Evolutionary conservation across 768 basidiomycete species (phyloP), one percentile per base, ranked within the genome.

Genomic region (Hypsizygus marmoreus): DNA sequence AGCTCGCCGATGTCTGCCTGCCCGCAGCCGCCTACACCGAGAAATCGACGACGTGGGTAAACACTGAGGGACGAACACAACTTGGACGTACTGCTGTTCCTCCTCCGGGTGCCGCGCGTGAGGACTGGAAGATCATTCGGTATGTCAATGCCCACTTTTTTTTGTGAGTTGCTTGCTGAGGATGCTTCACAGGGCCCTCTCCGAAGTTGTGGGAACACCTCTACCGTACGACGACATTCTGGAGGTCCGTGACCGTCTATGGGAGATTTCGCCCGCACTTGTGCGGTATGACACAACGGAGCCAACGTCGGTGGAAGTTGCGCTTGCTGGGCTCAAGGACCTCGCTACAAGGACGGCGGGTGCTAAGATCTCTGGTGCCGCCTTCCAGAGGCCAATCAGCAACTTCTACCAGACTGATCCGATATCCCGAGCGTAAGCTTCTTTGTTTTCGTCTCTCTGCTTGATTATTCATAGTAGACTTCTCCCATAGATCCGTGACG

Each of bases 361-460:
- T 3, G 75, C 77, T 24, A 86, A 83, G 65, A 74, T 77, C 35
- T 69, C 75, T n/a, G 76, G 80, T 14, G 66, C 66, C 31, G 70
- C 80, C 14, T 84, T 97, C 68, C 76, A 74, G 67, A 89, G 86
- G 67, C 89, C 93, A 0, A 87, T 99, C 54, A 55, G 69, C 40
- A 97, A 97, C 72, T 98, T 98, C 70, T 99, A 97, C 70, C 86
- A 92, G 69, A 97, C 95, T 8, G 95, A 97, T 67, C 82, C 90
- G 20, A 92, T 98, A 62, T 94, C 92, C 33, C 76, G 95, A 76
- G 90, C 91, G 81, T 94, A 58, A 68, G 92, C 44, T 29, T 20
- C 23, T 35, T 33, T 37, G 6, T 12, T 31, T 5, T 20, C 45
- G 12, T 16, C 19, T 40, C 4, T n/a, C 20, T 16, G 23, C 6